Percentiles rank a stretch among this genome's conserved stretches.
These are phyloP conservation scores for Trypanosoma scelopori DNA, from an alignment of 208 protist genomes.

Conservation along the genomic window DNA sequence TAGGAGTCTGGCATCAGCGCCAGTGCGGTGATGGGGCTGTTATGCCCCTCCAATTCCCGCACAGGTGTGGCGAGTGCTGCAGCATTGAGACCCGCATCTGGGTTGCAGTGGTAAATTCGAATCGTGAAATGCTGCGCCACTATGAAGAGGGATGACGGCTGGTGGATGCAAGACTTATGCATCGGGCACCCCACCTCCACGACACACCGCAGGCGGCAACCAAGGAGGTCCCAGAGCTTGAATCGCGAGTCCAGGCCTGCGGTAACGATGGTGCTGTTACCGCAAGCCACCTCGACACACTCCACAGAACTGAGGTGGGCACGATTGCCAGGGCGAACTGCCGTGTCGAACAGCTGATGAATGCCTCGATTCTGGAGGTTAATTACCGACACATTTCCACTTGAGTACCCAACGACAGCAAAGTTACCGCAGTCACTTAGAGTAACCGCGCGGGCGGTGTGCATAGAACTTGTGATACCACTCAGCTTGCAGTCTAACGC, in stretches of 20 bases:
- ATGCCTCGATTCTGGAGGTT: constrained; percentile 82
- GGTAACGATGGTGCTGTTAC: constrained; percentile 69
- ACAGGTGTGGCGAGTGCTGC: constrained; percentile 57
- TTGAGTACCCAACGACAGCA: constrained; percentile 84
- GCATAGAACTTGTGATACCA: constrained; percentile 58
- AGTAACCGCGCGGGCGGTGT: constrained; percentile 73
- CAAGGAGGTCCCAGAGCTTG: constrained; percentile 75
- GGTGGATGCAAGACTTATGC: constrained; percentile 73
- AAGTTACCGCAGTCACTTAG: constrained; percentile 89
- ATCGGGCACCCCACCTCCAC: constrained; percentile 56
- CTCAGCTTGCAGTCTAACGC: constrained; percentile 77
- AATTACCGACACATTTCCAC: constrained; percentile 70
- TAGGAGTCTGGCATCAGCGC: constrained; percentile 73
- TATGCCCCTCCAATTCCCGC: constrained; percentile 77
- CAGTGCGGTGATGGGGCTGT: constrained; percentile 75
- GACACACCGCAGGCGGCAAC: constrained; percentile 34
- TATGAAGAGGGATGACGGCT: constrained; percentile 67
- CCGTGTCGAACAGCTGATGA: constrained; percentile 68
- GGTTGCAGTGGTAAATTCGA: constrained; percentile 78
- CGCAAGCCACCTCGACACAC: constrained; percentile 74
- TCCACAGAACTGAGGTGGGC: constrained; percentile 74
- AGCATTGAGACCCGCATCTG: constrained; percentile 42
- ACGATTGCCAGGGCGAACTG: constrained; percentile 23
- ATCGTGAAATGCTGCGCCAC: constrained; percentile 74
- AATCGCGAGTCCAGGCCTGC: constrained; percentile 74